Conservation (phyloP, 228 moss, liverwort and hornwort species). For the Sphagnum magellanicum region DNA sequence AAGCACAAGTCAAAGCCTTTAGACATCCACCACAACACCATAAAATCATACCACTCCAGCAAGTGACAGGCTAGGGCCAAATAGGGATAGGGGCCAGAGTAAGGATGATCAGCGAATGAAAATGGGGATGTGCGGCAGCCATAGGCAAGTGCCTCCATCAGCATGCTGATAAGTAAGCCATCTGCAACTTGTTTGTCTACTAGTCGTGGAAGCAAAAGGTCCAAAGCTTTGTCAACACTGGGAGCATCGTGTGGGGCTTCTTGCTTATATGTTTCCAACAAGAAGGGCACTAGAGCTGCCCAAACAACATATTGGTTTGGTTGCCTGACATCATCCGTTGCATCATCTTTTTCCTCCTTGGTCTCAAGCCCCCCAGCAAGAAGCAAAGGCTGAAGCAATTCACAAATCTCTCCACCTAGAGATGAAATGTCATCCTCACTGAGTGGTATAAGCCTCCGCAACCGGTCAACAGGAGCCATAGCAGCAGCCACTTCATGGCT, state of each 20-base stretch:
- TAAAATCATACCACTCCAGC: conserved; percentile 82
- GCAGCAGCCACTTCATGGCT: conserved; percentile 94
- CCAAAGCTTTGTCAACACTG: conserved; percentile 84
- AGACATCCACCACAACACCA: conserved; percentile 85
- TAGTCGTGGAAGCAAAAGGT: conserved; percentile 73
- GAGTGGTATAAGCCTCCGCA: conserved; percentile 60
- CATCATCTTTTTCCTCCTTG: background rate
- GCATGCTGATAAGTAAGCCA: conserved; percentile 32
- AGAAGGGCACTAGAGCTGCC: conserved; percentile 77
- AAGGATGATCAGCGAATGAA: conserved; percentile 74
- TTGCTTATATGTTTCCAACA: conserved; percentile 71
- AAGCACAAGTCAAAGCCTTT: conserved; percentile 70
- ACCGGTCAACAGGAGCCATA: conserved; percentile 80
- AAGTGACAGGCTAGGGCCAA: conserved; percentile 85
- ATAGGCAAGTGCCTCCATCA: conserved; percentile 86
- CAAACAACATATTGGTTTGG: conserved; percentile 70
- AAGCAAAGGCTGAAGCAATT: conserved; percentile 60
- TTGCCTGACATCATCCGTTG: conserved; percentile 9
- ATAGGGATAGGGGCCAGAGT: conserved; percentile 73
- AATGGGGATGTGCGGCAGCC: conserved; percentile 89
- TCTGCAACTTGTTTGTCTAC: conserved; percentile 33
- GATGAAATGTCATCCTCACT: conserved; percentile 44
- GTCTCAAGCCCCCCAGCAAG: conserved; percentile 9
- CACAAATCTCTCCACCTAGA: conserved; percentile 71
- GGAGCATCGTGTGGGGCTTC: conserved; percentile 88